A percentile compares a stretch with the other conserved stretches of the same genome.
phyloP scores from a whole-genome alignment of 163 green algal species.

The Picocystis sp. region DNA sequence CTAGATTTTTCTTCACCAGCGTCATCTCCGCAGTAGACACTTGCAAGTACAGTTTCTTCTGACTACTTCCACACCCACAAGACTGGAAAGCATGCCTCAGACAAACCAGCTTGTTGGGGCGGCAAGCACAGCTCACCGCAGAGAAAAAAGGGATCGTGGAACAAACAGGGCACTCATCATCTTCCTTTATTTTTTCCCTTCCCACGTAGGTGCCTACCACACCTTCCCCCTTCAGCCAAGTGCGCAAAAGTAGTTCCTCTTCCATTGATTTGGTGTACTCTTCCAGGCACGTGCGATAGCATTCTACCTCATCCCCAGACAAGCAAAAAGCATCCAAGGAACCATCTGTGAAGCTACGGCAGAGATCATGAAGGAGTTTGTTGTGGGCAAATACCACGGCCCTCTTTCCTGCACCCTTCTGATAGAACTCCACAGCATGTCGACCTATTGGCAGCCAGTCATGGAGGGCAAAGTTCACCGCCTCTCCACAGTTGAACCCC shows the following conservation, averaged over 20 bases:
- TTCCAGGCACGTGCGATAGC: neutral
- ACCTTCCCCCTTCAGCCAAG: no score
- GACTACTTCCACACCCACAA: no score
- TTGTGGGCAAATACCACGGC: slow-evolving; percentile 23
- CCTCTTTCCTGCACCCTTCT: slow-evolving; percentile 16
- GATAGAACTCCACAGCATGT: slow-evolving; percentile 18
- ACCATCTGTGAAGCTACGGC: neutral
- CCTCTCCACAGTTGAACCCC: slow-evolving; percentile 71
- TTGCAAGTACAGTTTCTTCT: no score
- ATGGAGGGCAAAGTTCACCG: slow-evolving; percentile 58
- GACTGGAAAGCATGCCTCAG: no score
- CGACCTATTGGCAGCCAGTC: slow-evolving; percentile 53
- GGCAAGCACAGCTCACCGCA: no score
- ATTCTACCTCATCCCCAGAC: neutral
- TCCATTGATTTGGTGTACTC: slow-evolving; percentile 2
- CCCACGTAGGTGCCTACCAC: no score
- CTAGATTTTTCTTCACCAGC: no score
- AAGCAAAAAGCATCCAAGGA: neutral
- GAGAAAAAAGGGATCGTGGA: no score
- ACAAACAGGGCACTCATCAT: no score
- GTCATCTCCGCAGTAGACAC: no score
- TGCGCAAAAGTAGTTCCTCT: neutral
- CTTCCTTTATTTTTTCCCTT: no score
- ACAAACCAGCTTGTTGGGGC: no score
- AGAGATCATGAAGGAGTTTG: slow-evolving; percentile 18